Evolutionary conservation across 2,329 filamentous ascomycete species (phyloP).

Genomic region (Colletotrichum neosansevieriae): DNA sequence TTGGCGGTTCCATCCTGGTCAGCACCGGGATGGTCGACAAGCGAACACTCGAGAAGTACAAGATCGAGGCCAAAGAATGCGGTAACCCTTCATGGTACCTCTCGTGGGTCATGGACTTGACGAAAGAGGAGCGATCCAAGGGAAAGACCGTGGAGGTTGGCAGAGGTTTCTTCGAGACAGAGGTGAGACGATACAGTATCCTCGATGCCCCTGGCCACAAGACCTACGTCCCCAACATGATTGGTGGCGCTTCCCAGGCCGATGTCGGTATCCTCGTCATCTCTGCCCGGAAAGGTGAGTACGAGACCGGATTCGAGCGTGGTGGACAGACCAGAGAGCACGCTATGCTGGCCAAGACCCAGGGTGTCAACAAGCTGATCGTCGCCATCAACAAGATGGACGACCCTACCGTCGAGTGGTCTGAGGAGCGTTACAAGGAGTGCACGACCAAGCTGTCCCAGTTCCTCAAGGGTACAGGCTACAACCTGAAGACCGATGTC

Average conservation of each 20-base stretch:
- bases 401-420: constrained; percentile 96
- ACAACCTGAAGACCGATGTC: constrained; percentile 93
- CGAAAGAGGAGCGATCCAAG: constrained; percentile 94
- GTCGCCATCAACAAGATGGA: constrained; percentile 99
- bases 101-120: constrained; percentile 97
- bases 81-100: constrained; percentile 99
- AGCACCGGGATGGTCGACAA: constrained; percentile 99
- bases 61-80: constrained; percentile 93
- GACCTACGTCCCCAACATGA: constrained; percentile 98
- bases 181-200: constrained; percentile 96
- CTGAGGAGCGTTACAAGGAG: constrained; percentile 90
- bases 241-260: constrained; percentile 92
- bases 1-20: constrained; percentile 93
- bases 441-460: constrained; percentile 88
- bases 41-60: constrained; percentile 98
- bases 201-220: constrained; percentile 98
- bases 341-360: constrained; percentile 96
- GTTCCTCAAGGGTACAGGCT: constrained; percentile 93
- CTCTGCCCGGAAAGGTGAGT: constrained; percentile 96
- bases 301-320: constrained; percentile 97
- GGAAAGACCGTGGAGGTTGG: constrained; percentile 99
- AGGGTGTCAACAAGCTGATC: constrained; percentile 96
- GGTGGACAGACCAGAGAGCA: constrained; percentile 98
- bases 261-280: constrained; percentile 97
- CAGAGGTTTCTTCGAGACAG: constrained; percentile 95